Conservation (phyloP, 2,329 filamentous ascomycete genomes). For the Fusarium aywerte region DNA sequence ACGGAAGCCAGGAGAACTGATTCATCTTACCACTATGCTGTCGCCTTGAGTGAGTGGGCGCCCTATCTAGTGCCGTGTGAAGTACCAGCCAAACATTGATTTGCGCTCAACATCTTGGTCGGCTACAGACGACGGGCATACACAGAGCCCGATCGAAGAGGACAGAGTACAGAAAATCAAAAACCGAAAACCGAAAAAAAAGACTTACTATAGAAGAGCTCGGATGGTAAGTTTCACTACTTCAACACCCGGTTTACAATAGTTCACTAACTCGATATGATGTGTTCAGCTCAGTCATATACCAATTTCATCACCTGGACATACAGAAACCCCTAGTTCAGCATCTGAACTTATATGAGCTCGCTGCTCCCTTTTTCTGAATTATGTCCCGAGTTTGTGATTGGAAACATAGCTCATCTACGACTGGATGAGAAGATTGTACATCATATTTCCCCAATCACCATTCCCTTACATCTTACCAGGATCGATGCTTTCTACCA, state of each 20-base stretch:
- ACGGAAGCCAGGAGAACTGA: constrained; percentile 7
- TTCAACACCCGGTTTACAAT: not conserved
- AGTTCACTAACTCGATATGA: constrained; percentile 13
- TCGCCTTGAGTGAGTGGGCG: not conserved
- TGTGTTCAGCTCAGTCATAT: not conserved
- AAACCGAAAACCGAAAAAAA: not conserved
- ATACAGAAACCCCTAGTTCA: not conserved
- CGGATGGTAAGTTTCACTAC: constrained; percentile 6
- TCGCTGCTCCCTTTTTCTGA: constrained; percentile 5
- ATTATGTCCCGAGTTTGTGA: constrained; percentile 10
- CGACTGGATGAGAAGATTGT: constrained; percentile 24
- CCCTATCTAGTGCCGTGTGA: not conserved
- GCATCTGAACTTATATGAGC: constrained; percentile 3
- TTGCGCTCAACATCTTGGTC: not conserved
- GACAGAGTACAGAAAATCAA: not conserved
- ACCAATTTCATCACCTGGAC: constrained; percentile 2
- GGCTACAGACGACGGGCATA: not conserved
- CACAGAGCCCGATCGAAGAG: not conserved
- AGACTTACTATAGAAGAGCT: not conserved
- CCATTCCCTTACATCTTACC: not conserved
- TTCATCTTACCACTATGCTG: not conserved
- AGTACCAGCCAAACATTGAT: not conserved
- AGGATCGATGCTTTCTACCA: not conserved
- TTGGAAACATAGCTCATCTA: constrained; percentile 26
- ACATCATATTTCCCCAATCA: constrained; percentile 5